Percentiles rank a stretch among this genome's conserved stretches.
These are phyloP conservation scores for Kurtzmaniella quercitrusa DNA, from an alignment of 1,139 yeast genomes.

Conservation along the genomic window DNA sequence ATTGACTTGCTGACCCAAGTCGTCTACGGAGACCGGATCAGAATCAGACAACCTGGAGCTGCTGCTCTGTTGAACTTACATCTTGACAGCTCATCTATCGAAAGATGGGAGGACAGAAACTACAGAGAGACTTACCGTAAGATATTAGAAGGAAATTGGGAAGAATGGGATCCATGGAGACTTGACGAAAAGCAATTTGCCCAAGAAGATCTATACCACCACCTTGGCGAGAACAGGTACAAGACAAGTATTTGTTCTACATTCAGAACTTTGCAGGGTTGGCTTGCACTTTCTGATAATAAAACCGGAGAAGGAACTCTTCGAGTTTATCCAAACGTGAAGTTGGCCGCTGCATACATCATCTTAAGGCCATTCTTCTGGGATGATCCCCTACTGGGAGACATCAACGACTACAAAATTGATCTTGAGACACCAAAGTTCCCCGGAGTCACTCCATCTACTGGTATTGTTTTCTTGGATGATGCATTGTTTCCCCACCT, in stretches of 20 bases:
- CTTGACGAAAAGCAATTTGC: slow-evolving; percentile 23
- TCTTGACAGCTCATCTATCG: slow-evolving; percentile 33
- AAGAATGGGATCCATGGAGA: slow-evolving; percentile 31
- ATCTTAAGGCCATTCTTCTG: slow-evolving; percentile 32
- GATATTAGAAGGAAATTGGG: slow-evolving; percentile 33
- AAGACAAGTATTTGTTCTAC: slow-evolving; percentile 18
- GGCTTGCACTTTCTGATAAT: slow-evolving; percentile 29
- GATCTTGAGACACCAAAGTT: slow-evolving; percentile 14
- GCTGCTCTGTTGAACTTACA: slow-evolving; percentile 25
- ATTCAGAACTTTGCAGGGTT: slow-evolving; percentile 35
- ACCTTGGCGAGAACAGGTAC: slow-evolving; percentile 10
- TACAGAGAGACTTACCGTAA: slow-evolving; percentile 24
- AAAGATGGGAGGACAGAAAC: slow-evolving; percentile 35
- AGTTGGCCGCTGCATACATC: slow-evolving; percentile 25
- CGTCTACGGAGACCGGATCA: slow-evolving; percentile 20
- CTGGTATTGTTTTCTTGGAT: slow-evolving; percentile 21
- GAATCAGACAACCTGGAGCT: slow-evolving; percentile 31
- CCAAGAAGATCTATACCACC: slow-evolving; percentile 18
- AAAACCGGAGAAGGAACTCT: slow-evolving; percentile 33
- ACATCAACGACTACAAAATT: slow-evolving; percentile 15
- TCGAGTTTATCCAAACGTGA: slow-evolving; percentile 25
- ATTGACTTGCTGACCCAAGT: slow-evolving; percentile 16
- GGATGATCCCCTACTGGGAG: slow-evolving; percentile 10
- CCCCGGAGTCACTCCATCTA: slow-evolving; percentile 24
- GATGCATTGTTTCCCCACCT: slow-evolving; percentile 16